phyloP scores from a whole-genome alignment of 2,329 filamentous ascomycete species.

The Blastomyces emzantsi region DNA sequence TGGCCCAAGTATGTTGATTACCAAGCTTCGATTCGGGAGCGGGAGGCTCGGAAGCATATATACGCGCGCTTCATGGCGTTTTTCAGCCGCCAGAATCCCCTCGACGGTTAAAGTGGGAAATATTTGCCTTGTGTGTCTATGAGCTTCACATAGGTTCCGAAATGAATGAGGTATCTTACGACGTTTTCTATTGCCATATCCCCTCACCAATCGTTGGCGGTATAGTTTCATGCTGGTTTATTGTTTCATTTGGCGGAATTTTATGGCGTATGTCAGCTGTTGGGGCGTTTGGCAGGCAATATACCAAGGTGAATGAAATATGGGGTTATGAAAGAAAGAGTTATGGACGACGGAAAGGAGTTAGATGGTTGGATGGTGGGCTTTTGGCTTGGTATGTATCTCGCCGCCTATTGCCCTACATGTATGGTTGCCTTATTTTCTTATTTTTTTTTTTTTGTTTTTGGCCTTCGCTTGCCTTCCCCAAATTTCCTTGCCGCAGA shows the following conservation, averaged over 20 bases:
- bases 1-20: constrained; percentile 49
- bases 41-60: neutral
- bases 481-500: neutral
- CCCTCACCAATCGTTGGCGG: too few species aligned
- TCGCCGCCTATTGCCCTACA: neutral
- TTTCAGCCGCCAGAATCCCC: neutral
- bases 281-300: neutral
- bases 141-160: neutral
- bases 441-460: neutral
- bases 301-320: neutral
- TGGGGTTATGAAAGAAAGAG: neutral
- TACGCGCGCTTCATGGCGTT: neutral
- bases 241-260: neutral
- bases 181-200: too few species aligned
- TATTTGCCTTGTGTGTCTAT: too few species aligned
- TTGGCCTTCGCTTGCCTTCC: too few species aligned
- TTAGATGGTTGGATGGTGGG: neutral
- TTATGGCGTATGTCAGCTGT: neutral
- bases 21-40: constrained; percentile 2
- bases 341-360: neutral
- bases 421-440: neutral
- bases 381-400: neutral
- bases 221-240: too few species aligned
- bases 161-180: neutral
- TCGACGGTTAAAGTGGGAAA: neutral